These are phyloP conservation scores for Russula ochroleuca DNA, from an alignment of 768 basidiomycete species.

Conservation along the genomic window DNA sequence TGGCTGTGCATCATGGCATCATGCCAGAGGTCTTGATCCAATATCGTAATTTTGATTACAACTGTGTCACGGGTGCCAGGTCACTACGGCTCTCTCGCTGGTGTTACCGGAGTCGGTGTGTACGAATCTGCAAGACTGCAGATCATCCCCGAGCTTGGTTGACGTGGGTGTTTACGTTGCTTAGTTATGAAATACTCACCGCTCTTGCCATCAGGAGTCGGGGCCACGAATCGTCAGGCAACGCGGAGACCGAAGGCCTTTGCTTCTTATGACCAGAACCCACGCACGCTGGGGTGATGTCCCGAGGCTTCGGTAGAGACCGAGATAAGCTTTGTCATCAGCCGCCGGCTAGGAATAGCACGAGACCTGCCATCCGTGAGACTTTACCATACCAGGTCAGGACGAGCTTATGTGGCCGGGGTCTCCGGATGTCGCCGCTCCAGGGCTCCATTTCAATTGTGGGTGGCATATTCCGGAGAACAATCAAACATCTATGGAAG, in stretches of 20 bases:
- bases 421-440: neutral
- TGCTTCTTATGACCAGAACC: no score
- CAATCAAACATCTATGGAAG: neutral
- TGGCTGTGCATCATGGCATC: neutral
- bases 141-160: neutral
- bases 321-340: neutral
- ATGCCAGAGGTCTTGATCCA: neutral
- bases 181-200: neutral
- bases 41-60: neutral
- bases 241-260: neutral
- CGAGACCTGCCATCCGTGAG: neutral
- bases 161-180: neutral
- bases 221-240: constrained; percentile 14
- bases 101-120: neutral
- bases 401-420: neutral
- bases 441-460: constrained; percentile 5
- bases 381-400: neutral
- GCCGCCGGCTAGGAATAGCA: neutral
- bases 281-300: no score
- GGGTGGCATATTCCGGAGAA: neutral
- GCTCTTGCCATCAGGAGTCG: neutral
- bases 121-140: neutral
- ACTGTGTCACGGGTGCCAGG: no score
- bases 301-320: neutral
- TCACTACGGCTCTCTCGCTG: no score